Evolutionary conservation across 169 alveolate species (phyloP).

Genomic region (Eimeria praecox): DNA sequence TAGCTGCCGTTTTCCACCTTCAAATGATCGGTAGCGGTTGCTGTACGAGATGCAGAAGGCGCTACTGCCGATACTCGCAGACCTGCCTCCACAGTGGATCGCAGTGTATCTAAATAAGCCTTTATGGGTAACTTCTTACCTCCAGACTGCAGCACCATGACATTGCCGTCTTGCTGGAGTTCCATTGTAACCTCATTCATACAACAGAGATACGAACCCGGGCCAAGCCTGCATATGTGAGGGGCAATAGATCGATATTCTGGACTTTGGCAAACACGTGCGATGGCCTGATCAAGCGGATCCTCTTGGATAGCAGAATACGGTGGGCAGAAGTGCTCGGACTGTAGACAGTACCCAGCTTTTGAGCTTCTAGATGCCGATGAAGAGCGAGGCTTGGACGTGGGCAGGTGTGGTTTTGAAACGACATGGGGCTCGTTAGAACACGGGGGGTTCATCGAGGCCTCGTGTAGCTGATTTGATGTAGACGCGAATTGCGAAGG

Average conservation of each 20-base stretch:
- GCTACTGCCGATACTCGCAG: not conserved
- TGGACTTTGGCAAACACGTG: constrained; percentile 5
- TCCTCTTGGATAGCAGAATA: constrained; percentile 34
- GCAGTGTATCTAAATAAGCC: constrained; percentile 15
- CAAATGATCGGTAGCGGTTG: not conserved
- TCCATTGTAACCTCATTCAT: constrained; percentile 63
- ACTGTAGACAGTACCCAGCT: not conserved
- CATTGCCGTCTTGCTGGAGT: constrained; percentile 46
- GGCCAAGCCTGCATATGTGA: constrained; percentile 63
- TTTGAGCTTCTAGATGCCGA: constrained; percentile 19
- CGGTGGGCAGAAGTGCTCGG: constrained; percentile 20
- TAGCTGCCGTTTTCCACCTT: not conserved
- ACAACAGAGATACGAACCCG: constrained; percentile 69
- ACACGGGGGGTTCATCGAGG: not conserved
- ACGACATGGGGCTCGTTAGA: not conserved
- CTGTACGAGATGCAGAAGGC: not conserved
- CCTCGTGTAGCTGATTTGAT: not conserved
- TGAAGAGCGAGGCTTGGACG: not conserved
- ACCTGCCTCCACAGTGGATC: constrained; percentile 26
- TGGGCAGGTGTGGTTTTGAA: not conserved
- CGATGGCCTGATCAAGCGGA: constrained; percentile 32
- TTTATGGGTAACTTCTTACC: not conserved
- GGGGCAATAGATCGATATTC: constrained; percentile 52
- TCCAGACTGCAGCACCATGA: constrained; percentile 34
- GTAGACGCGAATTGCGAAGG: not conserved